A percentile compares a stretch with the other conserved stretches of the same genome.
Evolutionary conservation across 768 basidiomycete genomes (phyloP).

Genomic region (Mycena pura): DNA sequence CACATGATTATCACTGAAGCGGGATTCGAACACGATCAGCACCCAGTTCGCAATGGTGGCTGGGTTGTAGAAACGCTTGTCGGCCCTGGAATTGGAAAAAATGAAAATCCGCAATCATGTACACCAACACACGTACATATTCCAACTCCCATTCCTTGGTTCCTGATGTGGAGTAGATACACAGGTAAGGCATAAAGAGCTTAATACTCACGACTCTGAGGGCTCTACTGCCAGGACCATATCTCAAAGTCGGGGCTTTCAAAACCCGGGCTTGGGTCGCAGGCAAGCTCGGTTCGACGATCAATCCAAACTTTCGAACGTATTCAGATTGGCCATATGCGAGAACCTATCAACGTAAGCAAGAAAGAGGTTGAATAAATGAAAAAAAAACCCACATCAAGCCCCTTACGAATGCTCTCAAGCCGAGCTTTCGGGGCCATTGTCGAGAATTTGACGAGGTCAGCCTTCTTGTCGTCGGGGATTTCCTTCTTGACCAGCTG

Average conservation of each 20-base stretch:
- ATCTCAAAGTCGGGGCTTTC: slow-evolving; percentile 53
- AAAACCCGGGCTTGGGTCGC: slow-evolving; percentile 56
- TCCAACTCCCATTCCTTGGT: slow-evolving; percentile 76
- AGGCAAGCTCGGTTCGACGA: slow-evolving; percentile 42
- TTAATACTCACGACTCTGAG: slow-evolving; percentile 41
- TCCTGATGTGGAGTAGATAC: slow-evolving; percentile 39
- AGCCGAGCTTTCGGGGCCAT: slow-evolving; percentile 67
- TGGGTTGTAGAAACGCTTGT: slow-evolving; percentile 70
- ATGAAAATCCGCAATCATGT: slow-evolving; percentile 28
- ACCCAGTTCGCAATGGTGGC: slow-evolving; percentile 63
- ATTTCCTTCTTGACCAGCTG: slow-evolving; percentile 79
- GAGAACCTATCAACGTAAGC: slow-evolving; percentile 41
- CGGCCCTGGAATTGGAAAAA: slow-evolving; percentile 59
- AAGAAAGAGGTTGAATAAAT: not conserved
- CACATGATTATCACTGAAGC: slow-evolving; percentile 55
- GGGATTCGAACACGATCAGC: slow-evolving; percentile 67
- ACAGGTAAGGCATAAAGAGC: not conserved
- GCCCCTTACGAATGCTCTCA: slow-evolving; percentile 57
- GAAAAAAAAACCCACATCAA: slow-evolving; percentile 48
- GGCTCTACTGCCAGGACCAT: slow-evolving; percentile 45
- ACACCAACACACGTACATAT: slow-evolving; percentile 53
- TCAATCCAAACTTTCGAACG: slow-evolving; percentile 49
- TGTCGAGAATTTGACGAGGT: slow-evolving; percentile 71
- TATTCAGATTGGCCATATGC: slow-evolving; percentile 50
- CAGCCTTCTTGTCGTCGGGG: slow-evolving; percentile 67